Evolutionary conservation across 2,329 filamentous ascomycete genomes (phyloP).

Genomic region (Colletotrichum sp.): DNA sequence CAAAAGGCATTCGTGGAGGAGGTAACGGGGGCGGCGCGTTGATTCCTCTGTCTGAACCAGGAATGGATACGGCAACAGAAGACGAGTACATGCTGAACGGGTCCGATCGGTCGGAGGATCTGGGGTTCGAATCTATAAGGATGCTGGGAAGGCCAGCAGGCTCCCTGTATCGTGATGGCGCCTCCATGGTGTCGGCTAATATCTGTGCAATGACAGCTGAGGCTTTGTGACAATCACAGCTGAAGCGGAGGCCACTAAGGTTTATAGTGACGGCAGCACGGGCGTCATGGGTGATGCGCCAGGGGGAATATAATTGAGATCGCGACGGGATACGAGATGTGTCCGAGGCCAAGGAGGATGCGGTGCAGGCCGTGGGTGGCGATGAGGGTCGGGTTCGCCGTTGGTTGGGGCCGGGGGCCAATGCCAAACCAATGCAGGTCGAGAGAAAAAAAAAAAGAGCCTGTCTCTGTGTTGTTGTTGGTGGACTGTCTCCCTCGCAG

Average conservation of each 20-base stretch:
- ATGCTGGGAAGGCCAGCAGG: slow-evolving; percentile 33
- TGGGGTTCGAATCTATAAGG: slow-evolving; percentile 35
- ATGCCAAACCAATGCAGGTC: background rate
- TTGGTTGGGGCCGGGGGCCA: background rate
- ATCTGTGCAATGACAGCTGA: slow-evolving; percentile 14
- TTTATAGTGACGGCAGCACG: slow-evolving; percentile 18
- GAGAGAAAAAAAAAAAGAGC: background rate
- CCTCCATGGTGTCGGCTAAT: slow-evolving; percentile 34
- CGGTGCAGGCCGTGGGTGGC: slow-evolving; percentile 10
- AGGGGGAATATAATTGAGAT: background rate
- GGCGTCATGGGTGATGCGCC: slow-evolving; percentile 18
- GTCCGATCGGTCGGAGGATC: slow-evolving; percentile 32
- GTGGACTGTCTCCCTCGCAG: background rate
- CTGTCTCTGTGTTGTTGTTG: background rate
- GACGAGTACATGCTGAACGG: slow-evolving; percentile 35
- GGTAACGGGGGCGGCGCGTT: slow-evolving; percentile 49
- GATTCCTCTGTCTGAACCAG: slow-evolving; percentile 33
- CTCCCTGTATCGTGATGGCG: slow-evolving; percentile 40
- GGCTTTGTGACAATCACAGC: background rate
- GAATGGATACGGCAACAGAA: slow-evolving; percentile 45
- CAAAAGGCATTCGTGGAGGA: slow-evolving; percentile 45
- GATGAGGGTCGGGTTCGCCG: slow-evolving; percentile 10
- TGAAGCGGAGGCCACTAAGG: slow-evolving; percentile 13
- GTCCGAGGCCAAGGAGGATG: slow-evolving; percentile 13
- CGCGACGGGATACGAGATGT: slow-evolving; percentile 8